phyloP scores from a whole-genome alignment of 208 protist species.

The Herpetomonas muscarum region DNA sequence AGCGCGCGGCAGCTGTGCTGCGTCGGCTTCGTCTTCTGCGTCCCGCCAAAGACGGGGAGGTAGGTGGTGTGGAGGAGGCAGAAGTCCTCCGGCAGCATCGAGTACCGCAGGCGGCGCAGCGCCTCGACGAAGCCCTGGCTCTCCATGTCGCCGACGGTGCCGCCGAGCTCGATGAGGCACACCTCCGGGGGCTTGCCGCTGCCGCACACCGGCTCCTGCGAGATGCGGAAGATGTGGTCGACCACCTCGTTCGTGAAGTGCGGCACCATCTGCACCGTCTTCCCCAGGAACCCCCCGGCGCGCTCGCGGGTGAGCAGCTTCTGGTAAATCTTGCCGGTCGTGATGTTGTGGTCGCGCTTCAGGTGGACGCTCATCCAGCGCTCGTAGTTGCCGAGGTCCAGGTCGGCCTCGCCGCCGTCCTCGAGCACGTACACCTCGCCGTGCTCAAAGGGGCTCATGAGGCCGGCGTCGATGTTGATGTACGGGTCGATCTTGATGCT shows the following conservation, averaged over 20 bases:
- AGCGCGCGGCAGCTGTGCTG: constrained; percentile 96
- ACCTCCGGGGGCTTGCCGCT: constrained; percentile 84
- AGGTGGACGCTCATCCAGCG: constrained; percentile 97
- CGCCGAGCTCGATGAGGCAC: constrained; percentile 97
- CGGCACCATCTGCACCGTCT: constrained; percentile 99
- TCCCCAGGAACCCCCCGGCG: constrained; percentile 97
- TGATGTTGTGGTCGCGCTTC: constrained; percentile 98
- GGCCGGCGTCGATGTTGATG: constrained; percentile 95
- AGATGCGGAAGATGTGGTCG: constrained; percentile 84
- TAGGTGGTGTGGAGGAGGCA: constrained; percentile 88
- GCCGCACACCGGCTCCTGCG: constrained; percentile 82
- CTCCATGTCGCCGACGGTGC: constrained; percentile 99
- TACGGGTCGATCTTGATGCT: constrained; percentile 99
- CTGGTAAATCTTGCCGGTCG: constrained; percentile 98
- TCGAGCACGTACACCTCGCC: constrained; percentile 99
- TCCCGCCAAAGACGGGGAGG: constrained; percentile 90
- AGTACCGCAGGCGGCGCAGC: constrained; percentile 87
- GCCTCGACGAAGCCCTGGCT: constrained; percentile 98
- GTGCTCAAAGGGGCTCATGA: constrained; percentile 97
- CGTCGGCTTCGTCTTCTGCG: constrained; percentile 99
- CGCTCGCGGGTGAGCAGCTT: constrained; percentile 96
- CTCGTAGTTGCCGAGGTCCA: constrained; percentile 99
- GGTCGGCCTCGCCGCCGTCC: constrained; percentile 96
- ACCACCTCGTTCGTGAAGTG: constrained; percentile 93
- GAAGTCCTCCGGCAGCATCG: constrained; percentile 78